Evolutionary conservation across 805 yeast genomes (phyloP), one percentile per base, ranked within the genome.

Genomic region (Starmerella riodocensis): DNA sequence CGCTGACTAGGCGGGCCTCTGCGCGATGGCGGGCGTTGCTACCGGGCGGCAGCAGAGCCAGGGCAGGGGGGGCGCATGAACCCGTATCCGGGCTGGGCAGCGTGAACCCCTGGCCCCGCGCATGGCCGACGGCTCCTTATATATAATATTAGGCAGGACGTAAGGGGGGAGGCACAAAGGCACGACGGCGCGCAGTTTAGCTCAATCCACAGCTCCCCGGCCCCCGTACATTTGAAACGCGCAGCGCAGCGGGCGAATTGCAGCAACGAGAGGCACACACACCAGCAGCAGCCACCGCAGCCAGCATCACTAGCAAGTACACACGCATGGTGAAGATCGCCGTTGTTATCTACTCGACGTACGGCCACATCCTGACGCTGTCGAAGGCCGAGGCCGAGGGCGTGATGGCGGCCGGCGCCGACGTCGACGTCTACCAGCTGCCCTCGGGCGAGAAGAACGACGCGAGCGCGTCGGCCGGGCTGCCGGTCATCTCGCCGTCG

Each of bases 321-420:
- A 11, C 7, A 20, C 37, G 29, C 23, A 51, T 50, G 52, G 42
- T 40, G 12, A 63, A 59, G 46, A 56, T 66, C 42, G 70, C 70
- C 32, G 65, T 76, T 53, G 67, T 76, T 45, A 65, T 69, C 40
- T 85, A 83, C 69, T 77, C 94, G 20, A 65, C 76, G 31, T 83
- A 78, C 64, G 85, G 83, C 45, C 95, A 84, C 62, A 63, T 82
- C 49, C 71, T 70, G 45, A 59, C 65, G 25, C 55, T 85, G 53
- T 91, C 94, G 33, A 70, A 72, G 57, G 68, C 74, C 28, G 73
- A 73, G 49, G 68, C 75, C 56, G 65, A 66, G 48, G 94, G 94
- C 51, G 65, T 82, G 45, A 72, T 70, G 54, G 58, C 72, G 20
- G 76, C 85, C 11, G 93, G 93, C 42, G 72, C 71, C 23, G 40